Base-by-base conservation (phyloP, 257 asterid species). In the Hygrophila difformis region DNA sequence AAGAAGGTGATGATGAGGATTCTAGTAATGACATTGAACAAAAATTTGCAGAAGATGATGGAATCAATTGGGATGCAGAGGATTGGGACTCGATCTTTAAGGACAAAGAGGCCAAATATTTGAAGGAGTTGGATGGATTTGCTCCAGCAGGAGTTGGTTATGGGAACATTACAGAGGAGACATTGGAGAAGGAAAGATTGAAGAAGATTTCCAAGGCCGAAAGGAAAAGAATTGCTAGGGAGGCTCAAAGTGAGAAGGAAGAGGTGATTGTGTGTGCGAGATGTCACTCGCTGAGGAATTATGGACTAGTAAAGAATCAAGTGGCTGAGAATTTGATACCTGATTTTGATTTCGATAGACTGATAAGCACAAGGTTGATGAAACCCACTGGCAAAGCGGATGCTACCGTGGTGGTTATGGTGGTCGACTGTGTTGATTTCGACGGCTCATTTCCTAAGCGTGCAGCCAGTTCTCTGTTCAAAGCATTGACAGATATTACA, bases 391-490 rank as follows among this genome's bases (percentile, higher is more conserved):
- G 97, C 34, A 74, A 64, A 18, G 93, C 93, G 12, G 94, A 82
- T 67, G 75, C 86, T 5, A 85, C 91, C 0, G 91, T 89, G 18
- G 94, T 89, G 50, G 83, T 89, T 41, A 82, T 89, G 86, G 96
- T 89, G 47, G 97, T 89, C 28, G 97, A 89, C 50, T 77, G 80
- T 60, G 91, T 82, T 52, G 97, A 89, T 63, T 89, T 89, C 58
- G 97, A 89, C 31, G 97, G 93, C 20, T 89, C 97, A 4, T 89
- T 89, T 55, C 97, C 97, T 17, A 89, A 77, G 53, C 82, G 81
- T 38, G 97, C 97, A 8, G 74, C 93, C 39, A 75, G 65, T 65
- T 85, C 96, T 15, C 56, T 89, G 74, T 89, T 89, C 67, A 74
- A 67, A 67, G 83, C 84, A 20, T 53, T 89, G 21, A 78, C 62